Evolutionary conservation across 257 asterid species (phyloP), one percentile per base, ranked within the genome.

Genomic region (Solanum sitiens): DNA sequence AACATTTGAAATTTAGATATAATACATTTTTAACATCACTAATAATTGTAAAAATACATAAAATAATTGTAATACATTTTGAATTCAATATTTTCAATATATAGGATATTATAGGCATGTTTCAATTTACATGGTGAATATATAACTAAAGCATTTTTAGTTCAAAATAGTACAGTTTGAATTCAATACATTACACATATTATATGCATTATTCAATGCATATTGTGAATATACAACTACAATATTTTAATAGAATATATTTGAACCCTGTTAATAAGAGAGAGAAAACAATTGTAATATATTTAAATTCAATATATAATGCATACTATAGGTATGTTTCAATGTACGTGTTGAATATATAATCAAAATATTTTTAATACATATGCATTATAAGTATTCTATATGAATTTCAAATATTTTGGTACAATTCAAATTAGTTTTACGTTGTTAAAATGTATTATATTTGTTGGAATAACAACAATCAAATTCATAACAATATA

Each of bases 201-300:
- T 53, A 16, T 53, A 53, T 16, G 63, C 23, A 53, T 18, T 53
- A 7, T 53, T 53, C 63, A 53, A 53, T 18, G 23, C 23, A 53
- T 23, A 53, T 53, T 53, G 61, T 53, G 61, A 16, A 53, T 53
- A 53, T 53, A 53, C 6, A 53, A 18, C n/a, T 53, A 53, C 16
- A 6, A 6, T 53, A 53, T 53, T 53, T 53, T 53, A 53, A 53
- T 53, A 53, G 6, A 53, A 53, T 53, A 53, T 18, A 53, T 53
- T 53, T 53, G 2, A 53, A 53, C 63, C 18, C 2, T 3, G 4
- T 53, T 53, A 18, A 53, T 53, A 16, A 53, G 63, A 53, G 3
- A 6, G 0, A 53, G 6, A 16, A 18, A 18, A 6, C 10, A 53
- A 53, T 0, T 18, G 1, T 18, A 53, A 18, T 53, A 53, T 4